These are phyloP conservation scores for Myriosclerotinia curreyana DNA, from an alignment of 2,329 filamentous ascomycete species.

Conservation along the genomic window DNA sequence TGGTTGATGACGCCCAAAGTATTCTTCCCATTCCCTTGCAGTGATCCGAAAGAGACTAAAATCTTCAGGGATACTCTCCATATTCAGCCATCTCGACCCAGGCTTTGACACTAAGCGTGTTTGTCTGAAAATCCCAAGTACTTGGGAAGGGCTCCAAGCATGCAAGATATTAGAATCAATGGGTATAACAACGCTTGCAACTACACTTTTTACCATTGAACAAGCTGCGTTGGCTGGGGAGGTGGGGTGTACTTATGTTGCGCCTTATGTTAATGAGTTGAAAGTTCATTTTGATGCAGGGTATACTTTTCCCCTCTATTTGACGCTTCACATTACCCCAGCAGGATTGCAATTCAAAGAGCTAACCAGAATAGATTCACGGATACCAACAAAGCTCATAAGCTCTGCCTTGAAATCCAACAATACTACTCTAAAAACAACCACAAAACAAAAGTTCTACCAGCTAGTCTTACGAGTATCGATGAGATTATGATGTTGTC, in stretches of 20 bases:
- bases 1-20: slow-evolving; percentile 52
- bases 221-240: slow-evolving; percentile 58
- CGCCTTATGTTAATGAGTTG: slow-evolving; percentile 64
- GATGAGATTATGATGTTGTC: slow-evolving; percentile 58
- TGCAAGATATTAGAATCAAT: slow-evolving; percentile 52
- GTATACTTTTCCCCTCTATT: slow-evolving; percentile 37
- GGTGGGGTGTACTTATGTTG: slow-evolving; percentile 58
- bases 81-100: slow-evolving; percentile 47
- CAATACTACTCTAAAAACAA: slow-evolving; percentile 48
- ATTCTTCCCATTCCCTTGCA: slow-evolving; percentile 26
- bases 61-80: slow-evolving; percentile 48
- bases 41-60: not conserved
- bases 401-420: slow-evolving; percentile 48
- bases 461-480: slow-evolving; percentile 55
- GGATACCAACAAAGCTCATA: slow-evolving; percentile 45
- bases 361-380: slow-evolving; percentile 42
- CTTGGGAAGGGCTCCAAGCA: slow-evolving; percentile 61
- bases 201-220: slow-evolving; percentile 59
- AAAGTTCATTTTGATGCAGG: slow-evolving; percentile 57
- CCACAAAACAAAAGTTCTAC: slow-evolving; percentile 51
- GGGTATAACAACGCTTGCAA: slow-evolving; percentile 56
- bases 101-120: slow-evolving; percentile 48
- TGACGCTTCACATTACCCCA: rapidly evolving
- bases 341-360: not conserved
- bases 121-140: slow-evolving; percentile 62